Conservation (phyloP, 2,329 filamentous ascomycete species). For the Westerdykella ornata region DNA sequence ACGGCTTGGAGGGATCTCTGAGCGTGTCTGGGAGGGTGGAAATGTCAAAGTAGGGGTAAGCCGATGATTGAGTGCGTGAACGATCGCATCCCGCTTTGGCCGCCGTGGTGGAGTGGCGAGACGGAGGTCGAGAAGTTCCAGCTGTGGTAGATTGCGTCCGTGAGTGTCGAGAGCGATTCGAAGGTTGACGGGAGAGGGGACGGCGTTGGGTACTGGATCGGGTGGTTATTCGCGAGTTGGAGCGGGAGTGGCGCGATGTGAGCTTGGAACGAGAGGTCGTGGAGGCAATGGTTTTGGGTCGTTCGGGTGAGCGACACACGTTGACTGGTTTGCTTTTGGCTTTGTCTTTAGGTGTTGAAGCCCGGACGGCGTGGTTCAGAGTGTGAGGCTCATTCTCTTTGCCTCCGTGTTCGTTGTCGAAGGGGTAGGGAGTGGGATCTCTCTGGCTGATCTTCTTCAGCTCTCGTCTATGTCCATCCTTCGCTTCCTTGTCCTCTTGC, state of each 20-base stretch:
- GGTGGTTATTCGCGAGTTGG: constrained; percentile 7
- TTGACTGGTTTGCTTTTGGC: background rate
- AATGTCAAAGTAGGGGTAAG: constrained; percentile 25
- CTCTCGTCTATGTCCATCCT: constrained; percentile 9
- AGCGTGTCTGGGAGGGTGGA: constrained; percentile 2
- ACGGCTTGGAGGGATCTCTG: background rate
- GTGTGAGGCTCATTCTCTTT: constrained; percentile 27
- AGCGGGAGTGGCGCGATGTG: constrained; percentile 7
- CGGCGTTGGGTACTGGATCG: constrained; percentile 6
- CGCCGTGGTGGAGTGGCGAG: constrained; percentile 10
- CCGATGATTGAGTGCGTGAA: constrained; percentile 25
- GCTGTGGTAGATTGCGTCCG: constrained; percentile 11
- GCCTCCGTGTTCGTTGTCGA: constrained; percentile 22
- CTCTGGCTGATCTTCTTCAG: constrained; percentile 21
- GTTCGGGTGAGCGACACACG: constrained; percentile 3
- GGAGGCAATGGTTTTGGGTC: constrained; percentile 8
- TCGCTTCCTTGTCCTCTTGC: constrained; percentile 12
- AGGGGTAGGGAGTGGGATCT: constrained; percentile 23
- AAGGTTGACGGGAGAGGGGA: constrained; percentile 8
- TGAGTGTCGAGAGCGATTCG: constrained; percentile 19
- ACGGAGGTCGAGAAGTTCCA: constrained; percentile 6
- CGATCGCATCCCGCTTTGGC: constrained; percentile 15
- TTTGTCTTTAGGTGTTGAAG: background rate
- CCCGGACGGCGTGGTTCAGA: constrained; percentile 4
- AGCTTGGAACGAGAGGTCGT: background rate